Evolutionary conservation across 345 rosid species (phyloP).

Genomic region (Arabidopsis thaliana): TAIR10.1 NC_003070.9:7167001-7167500

Average conservation of each 20-base stretch:
- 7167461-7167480: conserved; percentile 14
- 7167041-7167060: conserved; percentile 27
- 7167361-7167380: conserved; percentile 54
- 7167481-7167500: conserved; percentile 69
- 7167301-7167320: conserved; percentile 41
- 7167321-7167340: conserved; percentile 31
- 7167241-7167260: conserved; percentile 31
- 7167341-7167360: conserved; percentile 64
- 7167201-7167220: conserved; percentile 42
- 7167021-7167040: conserved; percentile 33
- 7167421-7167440: conserved; percentile 33
- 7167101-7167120: conserved; percentile 22
- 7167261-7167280: conserved; percentile 22
- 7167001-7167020: conserved; percentile 42
- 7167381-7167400: conserved; percentile 40
- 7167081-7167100: not conserved
- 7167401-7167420: conserved; percentile 61
- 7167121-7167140: conserved; percentile 74
- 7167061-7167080: not conserved
- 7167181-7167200: conserved; percentile 43
- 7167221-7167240: conserved; percentile 40
- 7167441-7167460: not conserved
- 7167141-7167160: conserved; percentile 55
- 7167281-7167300: conserved; percentile 41
- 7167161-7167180: conserved; percentile 46